Conservation (phyloP, 1,284 basidiomycete species). For the Moesziomyces parantarcticus region DNA sequence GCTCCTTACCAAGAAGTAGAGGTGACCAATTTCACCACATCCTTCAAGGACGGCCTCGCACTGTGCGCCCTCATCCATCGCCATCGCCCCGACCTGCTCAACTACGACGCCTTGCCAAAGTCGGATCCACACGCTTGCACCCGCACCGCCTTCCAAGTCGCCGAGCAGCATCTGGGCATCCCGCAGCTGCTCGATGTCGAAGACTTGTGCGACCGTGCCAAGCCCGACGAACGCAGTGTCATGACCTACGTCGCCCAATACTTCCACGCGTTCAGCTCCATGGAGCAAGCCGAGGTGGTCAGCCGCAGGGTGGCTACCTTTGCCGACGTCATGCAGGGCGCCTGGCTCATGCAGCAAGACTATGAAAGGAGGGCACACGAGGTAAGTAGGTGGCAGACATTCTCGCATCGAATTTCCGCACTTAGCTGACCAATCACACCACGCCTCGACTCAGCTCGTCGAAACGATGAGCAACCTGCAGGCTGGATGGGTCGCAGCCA, state of each 20-base stretch:
- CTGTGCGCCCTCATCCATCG: conserved; percentile 96
- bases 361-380: conserved; percentile 87
- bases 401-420: neutral
- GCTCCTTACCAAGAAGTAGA: conserved; percentile 88
- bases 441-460: conserved; percentile 70
- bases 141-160: conserved; percentile 31
- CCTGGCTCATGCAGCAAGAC: conserved; percentile 81
- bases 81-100: conserved; percentile 92
- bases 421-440: conserved; percentile 73
- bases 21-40: conserved; percentile 90
- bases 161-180: conserved; percentile 38
- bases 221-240: conserved; percentile 92
- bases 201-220: conserved; percentile 87
- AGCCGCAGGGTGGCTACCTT: conserved; percentile 94
- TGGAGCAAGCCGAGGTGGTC: conserved; percentile 95
- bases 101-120: conserved; percentile 81
- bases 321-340: conserved; percentile 86
- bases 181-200: conserved; percentile 95
- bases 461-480: conserved; percentile 44
- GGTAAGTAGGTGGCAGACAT: conserved; percentile 69
- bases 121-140: conserved; percentile 70
- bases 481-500: conserved; percentile 49
- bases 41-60: conserved; percentile 93
- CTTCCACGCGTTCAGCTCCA: conserved; percentile 97
- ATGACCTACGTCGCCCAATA: conserved; percentile 96